A percentile compares a stretch with the other conserved stretches of the same genome.
Evolutionary conservation across 305 asterid genomes (phyloP).

Genomic region (Petunia hybrid): DNA sequence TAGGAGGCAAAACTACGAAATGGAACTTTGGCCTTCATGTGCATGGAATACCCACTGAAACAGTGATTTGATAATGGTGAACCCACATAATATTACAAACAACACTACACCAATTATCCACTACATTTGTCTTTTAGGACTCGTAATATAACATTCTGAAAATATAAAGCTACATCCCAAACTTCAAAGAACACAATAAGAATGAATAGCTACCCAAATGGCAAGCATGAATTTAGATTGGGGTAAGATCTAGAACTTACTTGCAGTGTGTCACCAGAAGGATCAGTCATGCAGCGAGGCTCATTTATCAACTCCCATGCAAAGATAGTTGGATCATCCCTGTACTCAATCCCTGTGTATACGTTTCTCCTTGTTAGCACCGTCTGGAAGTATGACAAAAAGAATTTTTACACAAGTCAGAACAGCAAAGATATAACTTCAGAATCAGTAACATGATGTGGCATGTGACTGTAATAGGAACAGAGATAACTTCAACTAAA

Average conservation of each 20-base stretch:
- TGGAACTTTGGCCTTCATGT: not conserved
- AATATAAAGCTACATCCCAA: not conserved
- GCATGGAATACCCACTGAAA: not conserved
- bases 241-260: slow-evolving; percentile 45
- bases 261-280: slow-evolving; percentile 98
- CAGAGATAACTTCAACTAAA: too few species aligned
- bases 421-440: not conserved
- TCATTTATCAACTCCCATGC: slow-evolving; percentile 98
- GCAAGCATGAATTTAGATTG: not conserved
- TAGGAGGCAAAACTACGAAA: not conserved
- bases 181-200: not conserved
- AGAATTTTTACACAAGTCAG: not conserved
- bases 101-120: not conserved
- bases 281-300: slow-evolving; percentile 90
- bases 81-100: not conserved
- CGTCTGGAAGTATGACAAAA: slow-evolving; percentile 57
- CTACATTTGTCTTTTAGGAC: not conserved
- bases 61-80: not conserved
- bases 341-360: slow-evolving; percentile 82
- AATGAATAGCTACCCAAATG: not conserved
- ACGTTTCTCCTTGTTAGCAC: slow-evolving; percentile 89
- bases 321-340: slow-evolving; percentile 93
- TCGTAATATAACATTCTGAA: not conserved
- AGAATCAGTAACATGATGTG: not conserved
- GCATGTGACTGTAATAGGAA: not conserved